These are phyloP conservation scores for Chlorencoelia australis DNA, from an alignment of 2,329 filamentous ascomycete genomes.

Conservation along the genomic window DNA sequence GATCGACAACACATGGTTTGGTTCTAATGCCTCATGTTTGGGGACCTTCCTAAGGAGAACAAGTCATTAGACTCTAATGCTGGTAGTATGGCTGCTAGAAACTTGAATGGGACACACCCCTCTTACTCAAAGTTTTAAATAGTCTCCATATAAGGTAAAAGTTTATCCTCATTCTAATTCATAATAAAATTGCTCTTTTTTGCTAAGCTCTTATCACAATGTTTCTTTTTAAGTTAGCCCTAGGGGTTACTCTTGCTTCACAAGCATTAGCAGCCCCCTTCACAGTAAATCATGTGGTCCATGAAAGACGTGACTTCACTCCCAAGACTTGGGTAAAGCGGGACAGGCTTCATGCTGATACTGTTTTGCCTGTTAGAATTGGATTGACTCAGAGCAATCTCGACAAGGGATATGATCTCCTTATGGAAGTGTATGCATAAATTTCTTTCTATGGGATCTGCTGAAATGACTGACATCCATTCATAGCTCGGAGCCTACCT, in stretches of 20 bases:
- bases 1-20: too few species aligned
- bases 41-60: too few species aligned
- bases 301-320: slow-evolving; percentile 14
- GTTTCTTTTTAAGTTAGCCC: slow-evolving; percentile 11
- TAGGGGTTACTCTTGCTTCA: slow-evolving; percentile 9
- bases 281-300: slow-evolving; percentile 14
- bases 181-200: too few species aligned
- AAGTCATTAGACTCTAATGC: too few species aligned
- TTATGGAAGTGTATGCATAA: slow-evolving; percentile 32
- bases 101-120: too few species aligned
- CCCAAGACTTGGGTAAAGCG: slow-evolving; percentile 15
- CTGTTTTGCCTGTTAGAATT: slow-evolving; percentile 24
- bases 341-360: slow-evolving; percentile 8
- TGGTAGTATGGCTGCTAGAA: too few species aligned
- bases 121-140: too few species aligned
- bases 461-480: not conserved
- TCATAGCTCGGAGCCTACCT: slow-evolving; percentile 30
- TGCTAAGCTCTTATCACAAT: too few species aligned
- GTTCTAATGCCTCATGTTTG: too few species aligned
- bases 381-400: slow-evolving; percentile 37
- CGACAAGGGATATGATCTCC: slow-evolving; percentile 33
- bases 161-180: too few species aligned
- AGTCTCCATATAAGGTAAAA: not conserved
- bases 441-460: not conserved
- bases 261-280: slow-evolving; percentile 10